Evolutionary conservation across 2,329 filamentous ascomycete species (phyloP), one percentile per base, ranked within the genome.

Genomic region (Balansia obtecta): DNA sequence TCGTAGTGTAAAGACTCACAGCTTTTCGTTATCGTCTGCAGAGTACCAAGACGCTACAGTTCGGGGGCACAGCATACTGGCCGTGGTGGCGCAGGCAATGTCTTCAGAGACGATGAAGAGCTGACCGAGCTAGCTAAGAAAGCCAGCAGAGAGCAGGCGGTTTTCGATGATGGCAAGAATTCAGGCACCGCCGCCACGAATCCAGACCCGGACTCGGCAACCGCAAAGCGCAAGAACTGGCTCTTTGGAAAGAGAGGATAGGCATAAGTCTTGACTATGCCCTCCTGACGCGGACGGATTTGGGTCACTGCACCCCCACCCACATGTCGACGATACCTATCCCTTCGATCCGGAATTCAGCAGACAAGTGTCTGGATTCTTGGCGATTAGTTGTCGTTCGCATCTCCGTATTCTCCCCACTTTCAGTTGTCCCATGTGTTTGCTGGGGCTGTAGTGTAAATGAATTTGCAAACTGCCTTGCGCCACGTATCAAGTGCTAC

Each of bases 61-160:
- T 68, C 70, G n/a, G 76, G 75, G 41, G 75, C 75, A 30, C 76
- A 78, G 52, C 82, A 88, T 64, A 76, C 80, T 60, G 86, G 86
- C 40, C 82, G 86, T 39, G 86, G 86, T 38, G 86, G 86, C 50
- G 83, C 83, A 18, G 86, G 84, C 55, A 91, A 90, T 65, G 68
- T 86, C 46, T 76, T 77, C 68, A 73, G 71, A 57, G 68, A 71
- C 45, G 67, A 65, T 48, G 71, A 74, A 48, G 70, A 69, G 48
- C 61, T 60, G 58, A 56, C 65, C 39, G 61, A 66, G 34, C 55
- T 60, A 45, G 58, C 63, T 18, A 57, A 53, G 47, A 61, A 58
- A 56, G 33, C 53, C 33, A 61, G 59, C 54, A 57, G 59, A 34
- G 66, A 69, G 40, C 57, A 61, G 46, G 66, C 63, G 34, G 57